These are phyloP conservation scores for Podospora pseudoanserina DNA, from an alignment of 495 filamentous ascomycete species.

Conservation along the genomic window DNA sequence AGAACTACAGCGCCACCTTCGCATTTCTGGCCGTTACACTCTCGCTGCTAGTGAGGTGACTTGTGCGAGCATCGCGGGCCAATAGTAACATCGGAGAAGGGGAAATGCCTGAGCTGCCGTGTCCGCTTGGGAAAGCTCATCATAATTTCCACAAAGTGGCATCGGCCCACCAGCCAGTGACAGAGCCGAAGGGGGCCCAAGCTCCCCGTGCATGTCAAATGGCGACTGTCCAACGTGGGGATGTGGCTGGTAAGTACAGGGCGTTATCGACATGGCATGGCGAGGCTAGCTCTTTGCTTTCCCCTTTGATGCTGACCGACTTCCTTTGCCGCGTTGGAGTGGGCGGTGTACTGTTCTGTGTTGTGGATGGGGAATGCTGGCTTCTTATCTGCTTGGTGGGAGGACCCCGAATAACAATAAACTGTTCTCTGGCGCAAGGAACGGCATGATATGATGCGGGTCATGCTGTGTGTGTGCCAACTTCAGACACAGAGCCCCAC, in stretches of 20 bases:
- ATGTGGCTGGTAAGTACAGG: neutral
- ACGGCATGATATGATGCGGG: slow-evolving; percentile 8
- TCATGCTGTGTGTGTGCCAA: slow-evolving; percentile 6
- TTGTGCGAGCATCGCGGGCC: slow-evolving; percentile 1
- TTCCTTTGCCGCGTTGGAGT: neutral
- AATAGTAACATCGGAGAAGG: slow-evolving; percentile 11
- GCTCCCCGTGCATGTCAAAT: neutral
- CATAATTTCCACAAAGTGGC: slow-evolving; percentile 31
- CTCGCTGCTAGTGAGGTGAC: slow-evolving; percentile 7
- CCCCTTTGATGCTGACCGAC: neutral
- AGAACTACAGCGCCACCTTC: slow-evolving; percentile 1
- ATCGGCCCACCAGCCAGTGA: slow-evolving; percentile 19
- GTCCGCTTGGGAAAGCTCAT: slow-evolving; percentile 16
- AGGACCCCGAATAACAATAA: neutral
- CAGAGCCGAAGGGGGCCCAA: slow-evolving; percentile 2
- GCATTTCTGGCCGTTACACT: neutral
- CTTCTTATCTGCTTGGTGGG: neutral
- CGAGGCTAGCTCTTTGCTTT: neutral
- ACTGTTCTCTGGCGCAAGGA: neutral
- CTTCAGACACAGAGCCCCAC: slow-evolving; percentile 8
- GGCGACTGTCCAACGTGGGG: neutral
- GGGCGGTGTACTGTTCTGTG: neutral
- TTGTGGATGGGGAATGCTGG: neutral
- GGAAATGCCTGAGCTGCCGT: slow-evolving; percentile 4
- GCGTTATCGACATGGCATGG: neutral